Conservation (phyloP, 331 rosid genomes). For the Malus hybrid region DNA sequence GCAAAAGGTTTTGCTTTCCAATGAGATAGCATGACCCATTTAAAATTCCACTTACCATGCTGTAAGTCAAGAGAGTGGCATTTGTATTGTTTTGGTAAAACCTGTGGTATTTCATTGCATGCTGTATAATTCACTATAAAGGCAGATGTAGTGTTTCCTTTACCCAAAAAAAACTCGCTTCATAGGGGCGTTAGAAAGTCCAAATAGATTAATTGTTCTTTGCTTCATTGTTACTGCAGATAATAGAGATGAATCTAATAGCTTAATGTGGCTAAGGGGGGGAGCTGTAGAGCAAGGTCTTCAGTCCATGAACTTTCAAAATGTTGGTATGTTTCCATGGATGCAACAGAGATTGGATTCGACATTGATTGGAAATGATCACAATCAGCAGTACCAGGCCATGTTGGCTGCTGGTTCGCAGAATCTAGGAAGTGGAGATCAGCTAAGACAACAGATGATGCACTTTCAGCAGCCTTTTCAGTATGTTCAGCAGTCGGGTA, state of each 20-base stretch:
- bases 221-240: slow-evolving; percentile 40
- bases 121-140: neutral
- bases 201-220: neutral
- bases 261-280: slow-evolving; percentile 77
- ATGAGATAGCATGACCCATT: neutral
- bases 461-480: slow-evolving; percentile 69
- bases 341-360: slow-evolving; percentile 78
- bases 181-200: neutral
- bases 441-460: slow-evolving; percentile 66
- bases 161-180: neutral
- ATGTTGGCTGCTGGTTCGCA: slow-evolving; percentile 71
- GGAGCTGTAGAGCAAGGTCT: slow-evolving; percentile 58
- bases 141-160: neutral
- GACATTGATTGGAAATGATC: slow-evolving; percentile 50
- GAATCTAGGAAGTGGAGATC: slow-evolving; percentile 57
- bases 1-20: neutral
- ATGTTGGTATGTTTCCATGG: slow-evolving; percentile 69
- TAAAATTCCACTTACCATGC: neutral
- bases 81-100: neutral
- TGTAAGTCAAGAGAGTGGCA: neutral
- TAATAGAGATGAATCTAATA: slow-evolving; percentile 65
- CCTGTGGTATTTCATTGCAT: neutral
- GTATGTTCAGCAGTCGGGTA: slow-evolving; percentile 55
- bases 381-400: slow-evolving; percentile 67
- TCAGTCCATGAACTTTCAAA: slow-evolving; percentile 59